Evolutionary conservation across 306 rosid species (phyloP), one percentile per base, ranked within the genome.

Genomic region (Malus sylvestris): DNA sequence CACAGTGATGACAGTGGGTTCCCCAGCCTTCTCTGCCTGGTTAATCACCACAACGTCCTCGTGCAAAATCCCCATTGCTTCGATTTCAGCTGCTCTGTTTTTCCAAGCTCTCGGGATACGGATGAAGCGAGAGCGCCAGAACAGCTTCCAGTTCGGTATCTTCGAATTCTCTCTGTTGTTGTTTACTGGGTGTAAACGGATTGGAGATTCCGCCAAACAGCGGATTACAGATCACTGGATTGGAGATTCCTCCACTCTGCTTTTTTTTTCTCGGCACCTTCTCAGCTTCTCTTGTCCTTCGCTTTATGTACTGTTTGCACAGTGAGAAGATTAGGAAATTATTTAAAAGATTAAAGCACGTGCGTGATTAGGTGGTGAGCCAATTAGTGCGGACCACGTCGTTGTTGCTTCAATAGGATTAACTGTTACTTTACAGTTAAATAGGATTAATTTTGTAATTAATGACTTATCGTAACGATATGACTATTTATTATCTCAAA

Each of bases 1-100:
- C 38, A 88, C 90, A 66, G 90, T 81, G 67, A 88, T 76, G 35
- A 86, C 83, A 70, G 83, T 83, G 64, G 86, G 81, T 70, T 88
- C 92, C 33, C 88, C 87, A 10, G 67, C 32, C 35, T 86, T 88
- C 57, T 76, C 78, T 25, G 69, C 84, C 16, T 67, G 69, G 30
- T 75, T 82, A 49, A 88, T 76, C 27, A 86, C 74, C 16, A 88
- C 90, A 75, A 78, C 16, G 53, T 86, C 92, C 46, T 88, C 92
- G 53, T 68, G 81, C 81, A 80, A 60, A 57, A 80, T 59, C 8
- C 86, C 90, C 88, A 88, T 86, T 69, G 4, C 62, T 32, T 20
- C 20, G 27, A 19, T 27, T 38, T 22, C 61, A 1, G 19, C 70
- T 46, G 23, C 78, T 78, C 73, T 71, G 19, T 35, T 61, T 71